Evolutionary conservation across 2,329 filamentous ascomycete species (phyloP), one percentile per base, ranked within the genome.

Genomic region (Ustulina deusta): DNA sequence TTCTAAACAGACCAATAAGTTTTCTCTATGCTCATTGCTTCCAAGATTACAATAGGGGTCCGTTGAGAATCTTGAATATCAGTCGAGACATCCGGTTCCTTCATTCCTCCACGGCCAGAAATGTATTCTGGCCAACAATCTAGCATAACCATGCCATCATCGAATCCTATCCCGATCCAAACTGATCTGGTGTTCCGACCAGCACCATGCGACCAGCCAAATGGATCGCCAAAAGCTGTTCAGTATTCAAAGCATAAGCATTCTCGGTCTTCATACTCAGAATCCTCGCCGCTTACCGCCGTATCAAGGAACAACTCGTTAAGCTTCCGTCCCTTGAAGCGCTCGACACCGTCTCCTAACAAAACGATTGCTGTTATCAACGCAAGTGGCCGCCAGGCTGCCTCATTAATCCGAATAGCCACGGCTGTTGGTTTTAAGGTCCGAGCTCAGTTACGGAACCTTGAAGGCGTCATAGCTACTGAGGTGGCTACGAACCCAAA

Each of bases 311-410:
- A 88, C 72, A 89, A 87, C 72, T 89, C 87, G 25, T 74, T 88
- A 66, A 88, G 83, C n/a, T 88, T 88, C 73, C 86, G 87, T 22
- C 87, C 87, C 17, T 79, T 85, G 54, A 89, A 89, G 79, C 83
- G 87, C 72, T 81, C 86, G 73, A 88, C 87, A 81, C 84, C 85
- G 67, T 82, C 83, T 34, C 86, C 87, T 51, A 85, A 87, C 78
- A 96, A 94, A 83, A 96, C 92, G 63, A 93, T 97, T 76, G 95
- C 94, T 78, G 91, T 97, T 77, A 94, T 98, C 83, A 98, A 98
- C 82, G 93, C 93, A 78, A 95, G 93, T 79, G 96, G 96, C 77
- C 92, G 96, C 75, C 96, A 99, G 85, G 94, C 95, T 72, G 95
- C 95, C 66, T 97, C 94, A 67, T 90, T 99, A 76, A 96, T 97